Evolutionary conservation across 148 eudicot species (phyloP).

Genomic region (Fagopyrum tataricum): DNA sequence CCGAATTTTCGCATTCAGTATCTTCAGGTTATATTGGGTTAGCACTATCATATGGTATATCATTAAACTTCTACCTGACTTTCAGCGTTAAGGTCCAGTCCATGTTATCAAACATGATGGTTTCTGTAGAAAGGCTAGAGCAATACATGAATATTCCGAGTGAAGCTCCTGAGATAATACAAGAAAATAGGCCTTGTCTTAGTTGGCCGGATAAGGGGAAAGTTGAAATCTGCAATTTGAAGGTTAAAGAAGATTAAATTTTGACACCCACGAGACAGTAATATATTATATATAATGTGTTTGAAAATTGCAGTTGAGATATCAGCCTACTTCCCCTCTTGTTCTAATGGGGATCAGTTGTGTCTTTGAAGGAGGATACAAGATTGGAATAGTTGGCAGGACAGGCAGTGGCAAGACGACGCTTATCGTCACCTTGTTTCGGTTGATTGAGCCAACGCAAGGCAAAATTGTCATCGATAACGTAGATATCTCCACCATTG

Average conservation of each 20-base stretch:
- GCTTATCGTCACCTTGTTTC: conserved; percentile 23
- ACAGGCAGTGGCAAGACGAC: conserved; percentile 29
- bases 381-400: conserved; percentile 39
- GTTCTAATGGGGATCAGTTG: conserved; percentile 37
- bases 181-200: conserved; percentile 22
- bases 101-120: conserved; percentile 19
- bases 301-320: conserved; percentile 21
- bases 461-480: conserved; percentile 17
- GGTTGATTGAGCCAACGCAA: conserved; percentile 15
- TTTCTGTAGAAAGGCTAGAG: conserved; percentile 31
- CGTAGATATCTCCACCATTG: conserved; percentile 18
- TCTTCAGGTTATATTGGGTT: conserved; percentile 19
- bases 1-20: conserved; percentile 17
- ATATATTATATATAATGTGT: too few relatives aligned
- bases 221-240: conserved; percentile 27
- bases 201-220: conserved; percentile 32
- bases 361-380: conserved; percentile 32
- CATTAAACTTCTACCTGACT: conserved; percentile 23
- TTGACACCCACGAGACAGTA: background rate
- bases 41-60: conserved; percentile 31
- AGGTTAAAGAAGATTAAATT: conserved; percentile 19
- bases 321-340: conserved; percentile 25
- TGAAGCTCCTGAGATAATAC: conserved; percentile 35
- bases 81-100: conserved; percentile 22
- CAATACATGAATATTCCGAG: conserved; percentile 40